These are phyloP conservation scores for Wickerhamomyces ciferrii DNA, from an alignment of 805 yeast genomes.

Conservation along the genomic window DNA sequence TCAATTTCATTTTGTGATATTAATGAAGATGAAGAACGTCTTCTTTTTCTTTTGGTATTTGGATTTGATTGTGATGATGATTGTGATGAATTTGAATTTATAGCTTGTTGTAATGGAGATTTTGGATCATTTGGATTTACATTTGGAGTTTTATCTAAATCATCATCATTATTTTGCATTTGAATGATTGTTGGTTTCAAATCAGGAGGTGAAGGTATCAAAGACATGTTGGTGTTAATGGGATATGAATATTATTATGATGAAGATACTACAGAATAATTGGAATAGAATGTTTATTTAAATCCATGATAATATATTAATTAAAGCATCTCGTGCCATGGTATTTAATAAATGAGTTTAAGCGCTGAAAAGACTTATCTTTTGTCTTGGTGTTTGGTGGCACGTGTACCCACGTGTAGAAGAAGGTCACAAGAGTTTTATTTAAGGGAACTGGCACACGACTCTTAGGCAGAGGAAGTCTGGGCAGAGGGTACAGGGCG, in stretches of 20 bases:
- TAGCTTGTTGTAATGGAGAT: slow-evolving; percentile 3
- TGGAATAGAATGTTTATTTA: no score
- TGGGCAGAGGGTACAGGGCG: no score
- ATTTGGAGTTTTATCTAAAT: not conserved
- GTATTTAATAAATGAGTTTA: not conserved
- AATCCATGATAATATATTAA: no score
- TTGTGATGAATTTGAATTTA: slow-evolving; percentile 5
- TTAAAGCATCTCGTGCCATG: no score
- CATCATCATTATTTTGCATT: slow-evolving; percentile 27
- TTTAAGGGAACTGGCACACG: not conserved
- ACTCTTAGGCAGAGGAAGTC: no score
- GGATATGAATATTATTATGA: not conserved
- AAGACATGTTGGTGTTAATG: not conserved
- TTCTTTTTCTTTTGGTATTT: slow-evolving; percentile 17
- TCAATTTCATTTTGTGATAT: slow-evolving; percentile 27
- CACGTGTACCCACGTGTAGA: slow-evolving; percentile 2
- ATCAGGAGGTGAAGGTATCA: slow-evolving; percentile 41
- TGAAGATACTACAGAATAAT: not conserved
- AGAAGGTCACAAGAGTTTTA: not conserved
- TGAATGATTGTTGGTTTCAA: slow-evolving; percentile 42
- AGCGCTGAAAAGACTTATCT: no score
- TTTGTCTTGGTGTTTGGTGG: no score
- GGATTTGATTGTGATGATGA: slow-evolving; percentile 5
- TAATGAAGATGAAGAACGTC: slow-evolving; percentile 19
- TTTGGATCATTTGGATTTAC: not conserved